Conservation (phyloP, 805 yeast genomes). For the Candida suzukii region DNA sequence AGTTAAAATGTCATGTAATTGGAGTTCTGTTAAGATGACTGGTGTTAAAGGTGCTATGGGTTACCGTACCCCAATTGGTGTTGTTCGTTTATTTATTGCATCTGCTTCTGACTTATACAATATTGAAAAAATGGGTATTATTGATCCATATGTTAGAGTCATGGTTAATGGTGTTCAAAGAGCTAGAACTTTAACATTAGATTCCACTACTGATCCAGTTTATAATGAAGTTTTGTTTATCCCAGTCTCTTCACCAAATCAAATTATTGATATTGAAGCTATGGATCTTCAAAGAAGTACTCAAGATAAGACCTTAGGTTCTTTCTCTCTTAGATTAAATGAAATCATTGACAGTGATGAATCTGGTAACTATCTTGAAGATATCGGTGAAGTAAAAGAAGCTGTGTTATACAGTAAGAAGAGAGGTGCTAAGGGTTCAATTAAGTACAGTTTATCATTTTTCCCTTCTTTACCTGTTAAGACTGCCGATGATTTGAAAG, state of each 20-base stretch:
- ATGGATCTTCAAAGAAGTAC: conserved; percentile 82
- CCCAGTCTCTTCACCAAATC: conserved; percentile 77
- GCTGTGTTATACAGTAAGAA: conserved; percentile 58
- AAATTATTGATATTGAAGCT: conserved; percentile 75
- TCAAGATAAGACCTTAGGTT: conserved; percentile 85
- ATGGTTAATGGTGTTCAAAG: conserved; percentile 69
- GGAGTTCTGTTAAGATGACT: conserved; percentile 80
- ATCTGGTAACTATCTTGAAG: conserved; percentile 49
- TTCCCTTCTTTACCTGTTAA: conserved; percentile 79
- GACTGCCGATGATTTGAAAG: conserved; percentile 65
- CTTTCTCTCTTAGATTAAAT: conserved; percentile 60
- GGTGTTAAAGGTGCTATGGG: conserved; percentile 68
- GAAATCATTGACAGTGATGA: conserved; percentile 68
- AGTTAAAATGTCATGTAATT: conserved; percentile 56
- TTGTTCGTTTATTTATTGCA: conserved; percentile 63
- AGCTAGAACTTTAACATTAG: conserved; percentile 67
- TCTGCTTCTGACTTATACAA: conserved; percentile 73
- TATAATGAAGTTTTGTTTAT: conserved; percentile 82
- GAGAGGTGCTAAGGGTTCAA: conserved; percentile 78
- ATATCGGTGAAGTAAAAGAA: conserved; percentile 48
- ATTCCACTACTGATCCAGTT: conserved; percentile 66
- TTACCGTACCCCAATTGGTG: conserved; percentile 94
- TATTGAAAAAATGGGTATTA: conserved; percentile 81
- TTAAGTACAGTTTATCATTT: conserved; percentile 71
- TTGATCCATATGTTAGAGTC: conserved; percentile 86